phyloP scores from a whole-genome alignment of 768 basidiomycete species.

The Amanita thiersii region DNA sequence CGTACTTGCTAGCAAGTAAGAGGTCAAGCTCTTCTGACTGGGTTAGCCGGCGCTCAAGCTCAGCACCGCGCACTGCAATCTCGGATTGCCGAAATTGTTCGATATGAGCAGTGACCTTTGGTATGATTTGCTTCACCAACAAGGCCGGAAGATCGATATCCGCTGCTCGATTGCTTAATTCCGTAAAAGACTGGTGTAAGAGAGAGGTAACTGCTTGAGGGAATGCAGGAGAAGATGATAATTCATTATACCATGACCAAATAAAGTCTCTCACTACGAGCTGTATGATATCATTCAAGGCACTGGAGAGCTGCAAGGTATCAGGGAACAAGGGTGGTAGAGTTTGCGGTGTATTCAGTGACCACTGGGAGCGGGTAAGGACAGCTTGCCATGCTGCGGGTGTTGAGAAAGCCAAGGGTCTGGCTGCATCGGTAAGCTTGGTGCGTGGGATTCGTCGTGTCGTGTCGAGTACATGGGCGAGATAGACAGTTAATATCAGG shows the following conservation, averaged over 20 bases:
- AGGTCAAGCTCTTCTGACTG: constrained; percentile 89
- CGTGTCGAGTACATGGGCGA: constrained; percentile 54
- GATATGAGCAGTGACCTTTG: constrained; percentile 83
- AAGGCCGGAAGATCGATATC: constrained; percentile 67
- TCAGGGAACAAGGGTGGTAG: constrained; percentile 59
- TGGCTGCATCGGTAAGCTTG: constrained; percentile 47
- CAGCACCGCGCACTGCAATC: constrained; percentile 74
- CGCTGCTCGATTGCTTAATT: constrained; percentile 46
- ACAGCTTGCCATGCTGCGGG: constrained; percentile 94
- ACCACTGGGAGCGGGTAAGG: constrained; percentile 86
- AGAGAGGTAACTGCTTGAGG: constrained; percentile 75
- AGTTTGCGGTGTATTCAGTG: constrained; percentile 60
- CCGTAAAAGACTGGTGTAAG: constrained; percentile 57
- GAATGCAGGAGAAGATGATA: constrained; percentile 85
- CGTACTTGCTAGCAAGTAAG: constrained; percentile 76
- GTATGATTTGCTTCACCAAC: constrained; percentile 76
- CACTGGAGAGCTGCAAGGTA: constrained; percentile 57
- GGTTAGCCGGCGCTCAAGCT: constrained; percentile 72
- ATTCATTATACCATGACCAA: constrained; percentile 76
- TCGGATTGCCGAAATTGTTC: constrained; percentile 91
- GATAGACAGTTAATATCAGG: constrained; percentile 42
- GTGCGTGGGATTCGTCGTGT: constrained; percentile 22
- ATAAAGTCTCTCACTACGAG: constrained; percentile 85
- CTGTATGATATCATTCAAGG: constrained; percentile 73
- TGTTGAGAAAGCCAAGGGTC: constrained; percentile 80